Base-by-base conservation (phyloP, 495 filamentous ascomycete species). In the Usnea hakonensis region DNA sequence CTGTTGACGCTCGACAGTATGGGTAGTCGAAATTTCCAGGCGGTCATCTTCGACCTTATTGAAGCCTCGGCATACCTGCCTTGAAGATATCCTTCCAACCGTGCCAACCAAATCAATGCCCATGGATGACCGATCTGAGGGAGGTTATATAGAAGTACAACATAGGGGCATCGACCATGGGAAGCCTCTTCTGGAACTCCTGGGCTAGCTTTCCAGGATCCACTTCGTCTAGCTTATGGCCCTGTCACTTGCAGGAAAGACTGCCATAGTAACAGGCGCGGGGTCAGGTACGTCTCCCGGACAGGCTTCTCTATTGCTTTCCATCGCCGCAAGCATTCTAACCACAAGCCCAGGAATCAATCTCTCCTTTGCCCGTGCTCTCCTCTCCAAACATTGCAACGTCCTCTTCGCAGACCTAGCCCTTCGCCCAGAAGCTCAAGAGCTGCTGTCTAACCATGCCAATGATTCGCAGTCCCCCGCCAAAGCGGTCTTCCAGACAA, bases 221-320 rank as follows among this genome's bases (percentile, higher is more conserved):
- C n/a, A n/a, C n/a, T n/a, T n/a, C n/a, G n/a, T 58, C 23, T 4
- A 35, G 3, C 21, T n/a, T n/a, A 70, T 70, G 69, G 65, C 77
- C 17, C 57, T 81, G 59, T 76, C 78, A 16, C 79, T 88, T 14
- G 61, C 78, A 57, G 85, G 84, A 53, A 85, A 83, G 73, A 79
- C 78, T 43, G 87, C 87, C n/a, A 84, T 90, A 59, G 74, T 89
- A 26, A 90, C 87, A 33, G 87, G 87, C 9, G 86, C 84, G 44
- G 87, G 87, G 59, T 89, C 86, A 58, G 86, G 86, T 85, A 75
- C 58, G 73, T 70, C 23, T 36, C 9, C 28, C 17, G n/a, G 14
- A 21, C 44, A 41, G 28, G 44, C 40, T 32, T 63, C 43, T 67
- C 60, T 30, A 68, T 35, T 50, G n/a, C 19, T 63, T 41, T 28